Evolutionary conservation across 108 stramenopile genomes (phyloP), one percentile per base, ranked within the genome.

Genomic region (Cyclotella cryptica): DNA sequence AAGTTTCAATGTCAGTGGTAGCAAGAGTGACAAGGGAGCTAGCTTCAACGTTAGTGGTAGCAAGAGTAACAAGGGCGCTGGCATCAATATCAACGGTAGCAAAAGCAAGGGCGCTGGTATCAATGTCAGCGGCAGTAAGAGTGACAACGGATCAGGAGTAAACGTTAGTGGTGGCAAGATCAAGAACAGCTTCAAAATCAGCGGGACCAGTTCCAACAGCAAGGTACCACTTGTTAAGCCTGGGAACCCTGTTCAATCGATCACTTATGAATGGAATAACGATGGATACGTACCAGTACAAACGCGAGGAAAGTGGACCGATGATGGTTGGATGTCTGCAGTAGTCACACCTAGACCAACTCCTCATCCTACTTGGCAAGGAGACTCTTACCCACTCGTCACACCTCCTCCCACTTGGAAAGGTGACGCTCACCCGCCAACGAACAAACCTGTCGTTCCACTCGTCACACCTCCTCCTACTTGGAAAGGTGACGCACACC

Each of bases 401-500:
- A 51, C 49, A 7, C 49, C 49, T 19, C 19, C 49, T 11, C 28
- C 52, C 30, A 42, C 42, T 19, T 58, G 55, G 57, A 43, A 44
- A 17, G 54, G 55, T 19, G 70, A 71, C 44, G 70, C 53, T 24
- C 15, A 58, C 17, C 40, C 9, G 46, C 44, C 66, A 18, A 47
- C 66, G 1, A 47, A 66, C 10, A 66, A 49, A 66, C 44, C 43
- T 45, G 41, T 45, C 1, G 30, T 29, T 9, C 41, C 44, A 26
- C 41, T 45, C 30, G 22, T 65, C 28, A 69, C 67, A 39, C 43
- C 64, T 45, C 24, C 1, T 21, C 69, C 69, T 40, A 58, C 69
- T 19, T 54, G 53, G 69, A 58, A 71, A 42, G 64, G 64, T 22
- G 64, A 65, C 45, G 41, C 44, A 2, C 64, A 65, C 44, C 61